Percentiles rank a stretch among this genome's conserved stretches.
These are phyloP conservation scores for Fusarium sp. DNA, from an alignment of 2,329 filamentous ascomycete genomes.

Conservation along the genomic window DNA sequence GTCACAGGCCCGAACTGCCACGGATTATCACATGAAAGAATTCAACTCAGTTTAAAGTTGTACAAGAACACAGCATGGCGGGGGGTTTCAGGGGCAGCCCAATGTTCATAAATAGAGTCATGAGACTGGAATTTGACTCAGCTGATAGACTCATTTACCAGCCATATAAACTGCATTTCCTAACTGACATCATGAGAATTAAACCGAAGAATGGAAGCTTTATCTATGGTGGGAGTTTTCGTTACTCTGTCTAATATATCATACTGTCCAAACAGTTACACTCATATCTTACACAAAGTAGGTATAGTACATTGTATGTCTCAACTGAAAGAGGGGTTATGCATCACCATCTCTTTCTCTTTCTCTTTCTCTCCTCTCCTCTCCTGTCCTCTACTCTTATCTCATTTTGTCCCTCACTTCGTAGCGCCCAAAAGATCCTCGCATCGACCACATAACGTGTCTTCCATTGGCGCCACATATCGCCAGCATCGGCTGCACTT, in stretches of 20 bases:
- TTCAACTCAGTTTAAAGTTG: conserved; percentile 18
- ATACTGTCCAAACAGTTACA: conserved; percentile 13
- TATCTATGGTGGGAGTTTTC: conserved; percentile 3
- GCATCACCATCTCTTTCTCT: conserved; percentile 10
- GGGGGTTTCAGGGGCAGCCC: conserved; percentile 33
- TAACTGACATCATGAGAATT: too few species aligned
- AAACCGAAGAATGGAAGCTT: too few species aligned
- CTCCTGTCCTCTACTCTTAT: not conserved
- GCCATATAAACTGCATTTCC: not conserved
- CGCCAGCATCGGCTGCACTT: conserved; percentile 95
- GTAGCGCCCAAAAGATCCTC: conserved; percentile 66
- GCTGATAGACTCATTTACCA: conserved; percentile 8
- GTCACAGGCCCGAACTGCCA: conserved; percentile 29
- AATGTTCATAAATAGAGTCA: conserved; percentile 28
- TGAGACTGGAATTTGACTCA: conserved; percentile 29
- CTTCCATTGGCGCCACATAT: conserved; percentile 75
- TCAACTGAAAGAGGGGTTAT: conserved; percentile 30
- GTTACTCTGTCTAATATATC: conserved; percentile 12
- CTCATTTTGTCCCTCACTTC: conserved; percentile 5
- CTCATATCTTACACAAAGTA: conserved; percentile 33
- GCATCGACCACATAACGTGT: conserved; percentile 78
- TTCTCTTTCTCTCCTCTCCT: conserved; percentile 5
- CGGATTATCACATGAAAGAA: conserved; percentile 37
- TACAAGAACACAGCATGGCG: conserved; percentile 19
- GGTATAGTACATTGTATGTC: conserved; percentile 11